Evolutionary conservation across 306 rosid genomes (phyloP), one percentile per base, ranked within the genome.

Genomic region (Dryas octopetala): DNA sequence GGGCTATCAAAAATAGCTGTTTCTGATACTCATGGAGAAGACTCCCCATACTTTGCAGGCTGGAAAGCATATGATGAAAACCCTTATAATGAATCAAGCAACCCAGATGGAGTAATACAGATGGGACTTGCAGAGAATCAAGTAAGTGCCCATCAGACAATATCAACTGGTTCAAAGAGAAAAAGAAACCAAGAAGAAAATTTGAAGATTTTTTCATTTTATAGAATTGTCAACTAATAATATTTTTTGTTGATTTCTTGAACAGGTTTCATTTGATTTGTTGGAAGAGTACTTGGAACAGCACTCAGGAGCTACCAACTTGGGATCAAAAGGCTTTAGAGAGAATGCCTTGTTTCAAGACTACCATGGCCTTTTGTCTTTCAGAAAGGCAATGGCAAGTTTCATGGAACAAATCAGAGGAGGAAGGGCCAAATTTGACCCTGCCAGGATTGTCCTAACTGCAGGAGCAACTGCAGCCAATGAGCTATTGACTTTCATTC

Each of bases 391-490:
- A 85, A 95, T 92, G 99, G 97, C 96, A 11, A 79, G 91, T 78
- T 95, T 95, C 81, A 95, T 95, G 97, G 91, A 85, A 50, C 71
- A 92, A 79, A 83, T 95, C 7, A 89, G 97, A 86, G 97, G 89
- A 13, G 87, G 89, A 1, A 85, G 85, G 79, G 97, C 85, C 7
- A 92, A 83, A 64, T 92, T 92, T 79, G 91, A 92, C 68, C 87
- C 89, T 28, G 64, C 78, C 17, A 84, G 97, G 78, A 46, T 95
- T 0, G 99, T 95, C 55, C 85, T 95, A 55, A 92, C 99, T 49
- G 99, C 99, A 8, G 99, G 99, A 32, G 99, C 97, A 10, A 95
- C 99, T 16, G 99, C 99, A 0, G 97, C 97, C 43, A 95, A 92
- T 70, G 99, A 95, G 52, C 97, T 95, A 38, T 75, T 95, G 48